These are phyloP conservation scores for Sisymbrium altissimum DNA, from an alignment of 345 rosid species.

Conservation along the genomic window DNA sequence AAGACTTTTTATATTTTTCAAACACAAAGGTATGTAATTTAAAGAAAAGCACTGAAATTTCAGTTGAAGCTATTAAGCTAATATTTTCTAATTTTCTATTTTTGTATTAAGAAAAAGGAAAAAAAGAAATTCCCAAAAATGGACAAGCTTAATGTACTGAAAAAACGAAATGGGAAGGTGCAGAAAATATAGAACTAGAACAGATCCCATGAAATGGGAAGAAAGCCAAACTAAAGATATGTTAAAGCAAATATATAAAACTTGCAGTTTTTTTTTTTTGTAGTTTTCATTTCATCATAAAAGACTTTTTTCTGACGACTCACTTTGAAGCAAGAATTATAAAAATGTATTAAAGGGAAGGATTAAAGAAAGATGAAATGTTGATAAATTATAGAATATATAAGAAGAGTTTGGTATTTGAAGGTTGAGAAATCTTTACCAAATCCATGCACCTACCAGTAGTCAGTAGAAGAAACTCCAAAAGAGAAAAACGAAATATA, in stretches of 20 bases:
- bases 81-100: background rate
- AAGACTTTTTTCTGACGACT: background rate
- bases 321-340: constrained; percentile 15
- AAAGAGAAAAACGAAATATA: constrained; percentile 17
- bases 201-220: constrained; percentile 30
- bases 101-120: background rate
- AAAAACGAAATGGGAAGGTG: constrained; percentile 12
- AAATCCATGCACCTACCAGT: constrained; percentile 32
- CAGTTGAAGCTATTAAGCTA: background rate
- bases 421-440: constrained; percentile 29
- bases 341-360: background rate
- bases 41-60: background rate
- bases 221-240: background rate
- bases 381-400: constrained; percentile 1
- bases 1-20: background rate
- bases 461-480: constrained; percentile 32
- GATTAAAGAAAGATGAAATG: constrained; percentile 19
- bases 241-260: background rate
- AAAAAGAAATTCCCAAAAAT: background rate
- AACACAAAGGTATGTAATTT: too few species aligned
- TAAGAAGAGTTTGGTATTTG: constrained; percentile 4
- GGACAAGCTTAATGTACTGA: constrained; percentile 14
- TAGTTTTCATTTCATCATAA: constrained; percentile 10
- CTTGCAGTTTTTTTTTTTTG: constrained; percentile 14
- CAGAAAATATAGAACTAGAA: constrained; percentile 22